Conservation (phyloP, 805 yeast species). For the Starmerella lactis-condensi region DNA sequence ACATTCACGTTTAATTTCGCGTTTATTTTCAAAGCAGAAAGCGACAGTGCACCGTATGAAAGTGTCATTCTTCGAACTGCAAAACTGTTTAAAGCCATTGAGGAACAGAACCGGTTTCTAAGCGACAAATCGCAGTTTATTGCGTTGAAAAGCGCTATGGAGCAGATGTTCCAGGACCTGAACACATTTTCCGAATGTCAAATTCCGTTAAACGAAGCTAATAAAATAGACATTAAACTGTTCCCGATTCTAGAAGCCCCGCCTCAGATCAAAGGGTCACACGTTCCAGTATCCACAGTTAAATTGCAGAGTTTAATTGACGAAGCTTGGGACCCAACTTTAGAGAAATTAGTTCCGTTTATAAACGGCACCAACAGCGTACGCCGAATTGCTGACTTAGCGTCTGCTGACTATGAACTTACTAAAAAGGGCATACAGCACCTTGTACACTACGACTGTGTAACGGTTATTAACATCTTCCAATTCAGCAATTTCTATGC, state of each 20-base stretch:
- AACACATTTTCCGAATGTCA: conserved; percentile 92
- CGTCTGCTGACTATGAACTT: conserved; percentile 60
- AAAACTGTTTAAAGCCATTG: conserved; percentile 71
- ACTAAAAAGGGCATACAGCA: conserved; percentile 82
- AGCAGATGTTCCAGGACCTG: conserved; percentile 83
- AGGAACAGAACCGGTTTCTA: conserved; percentile 66
- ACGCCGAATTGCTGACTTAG: conserved; percentile 51
- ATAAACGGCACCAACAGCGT: conserved; percentile 81
- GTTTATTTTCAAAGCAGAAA: conserved; percentile 68
- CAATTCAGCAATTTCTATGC: conserved; percentile 81
- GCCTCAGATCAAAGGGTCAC: conserved; percentile 52
- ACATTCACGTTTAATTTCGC: conserved; percentile 85
- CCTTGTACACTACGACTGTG: conserved; percentile 72
- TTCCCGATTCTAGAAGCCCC: conserved; percentile 78
- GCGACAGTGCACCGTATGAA: conserved; percentile 73
- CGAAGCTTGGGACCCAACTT: conserved; percentile 92
- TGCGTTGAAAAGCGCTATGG: conserved; percentile 56
- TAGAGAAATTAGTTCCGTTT: conserved; percentile 68
- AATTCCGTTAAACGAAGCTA: conserved; percentile 78
- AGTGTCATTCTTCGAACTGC: conserved; percentile 70
- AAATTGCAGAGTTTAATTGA: conserved; percentile 55
- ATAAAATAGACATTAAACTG: conserved; percentile 80
- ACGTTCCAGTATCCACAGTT: conserved; percentile 86
- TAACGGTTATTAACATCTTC: conserved; percentile 66
- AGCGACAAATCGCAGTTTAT: conserved; percentile 33